phyloP scores from a whole-genome alignment of 192 early-diverging fungal species.

The Backusella liffmaniae region DNA sequence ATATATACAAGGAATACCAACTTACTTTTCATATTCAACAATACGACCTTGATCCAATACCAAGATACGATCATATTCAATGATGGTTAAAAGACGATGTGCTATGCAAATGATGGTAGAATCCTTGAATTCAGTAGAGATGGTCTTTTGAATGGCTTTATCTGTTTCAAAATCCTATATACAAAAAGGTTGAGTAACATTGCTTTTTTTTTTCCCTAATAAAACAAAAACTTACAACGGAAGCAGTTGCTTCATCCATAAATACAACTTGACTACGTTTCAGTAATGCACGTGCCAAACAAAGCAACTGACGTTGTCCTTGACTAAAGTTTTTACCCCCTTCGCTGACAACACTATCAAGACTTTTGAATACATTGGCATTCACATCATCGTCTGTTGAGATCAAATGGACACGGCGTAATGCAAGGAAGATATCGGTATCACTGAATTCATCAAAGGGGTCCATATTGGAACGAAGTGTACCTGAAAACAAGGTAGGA shows the following conservation, averaged over 20 bases:
- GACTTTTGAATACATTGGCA: slow-evolving; percentile 22
- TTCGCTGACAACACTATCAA: slow-evolving; percentile 62
- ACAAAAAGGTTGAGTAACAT: not conserved
- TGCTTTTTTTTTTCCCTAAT: too few relatives aligned
- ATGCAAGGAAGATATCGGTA: slow-evolving; percentile 69
- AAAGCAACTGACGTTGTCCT: slow-evolving; percentile 79
- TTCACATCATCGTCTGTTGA: slow-evolving; percentile 13
- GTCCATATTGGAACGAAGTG: slow-evolving; percentile 83
- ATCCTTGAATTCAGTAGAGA: slow-evolving; percentile 51
- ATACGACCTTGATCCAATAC: slow-evolving; percentile 78
- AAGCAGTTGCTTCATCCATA: slow-evolving; percentile 58
- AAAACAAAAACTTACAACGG: not conserved
- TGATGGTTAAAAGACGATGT: slow-evolving; percentile 54
- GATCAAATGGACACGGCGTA: slow-evolving; percentile 66
- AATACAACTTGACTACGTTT: slow-evolving; percentile 46
- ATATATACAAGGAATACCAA: not conserved
- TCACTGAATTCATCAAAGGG: slow-evolving; percentile 83
- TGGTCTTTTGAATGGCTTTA: slow-evolving; percentile 56
- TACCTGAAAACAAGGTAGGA: slow-evolving; percentile 46
- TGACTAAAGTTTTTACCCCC: slow-evolving; percentile 79
- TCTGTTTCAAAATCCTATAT: slow-evolving; percentile 54
- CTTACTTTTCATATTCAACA: slow-evolving; percentile 72
- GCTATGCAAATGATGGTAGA: slow-evolving; percentile 63
- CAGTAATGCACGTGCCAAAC: slow-evolving; percentile 76
- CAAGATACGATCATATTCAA: slow-evolving; percentile 76